Conservation (phyloP, 768 basidiomycete species). For the Tylopilus sp. region DNA sequence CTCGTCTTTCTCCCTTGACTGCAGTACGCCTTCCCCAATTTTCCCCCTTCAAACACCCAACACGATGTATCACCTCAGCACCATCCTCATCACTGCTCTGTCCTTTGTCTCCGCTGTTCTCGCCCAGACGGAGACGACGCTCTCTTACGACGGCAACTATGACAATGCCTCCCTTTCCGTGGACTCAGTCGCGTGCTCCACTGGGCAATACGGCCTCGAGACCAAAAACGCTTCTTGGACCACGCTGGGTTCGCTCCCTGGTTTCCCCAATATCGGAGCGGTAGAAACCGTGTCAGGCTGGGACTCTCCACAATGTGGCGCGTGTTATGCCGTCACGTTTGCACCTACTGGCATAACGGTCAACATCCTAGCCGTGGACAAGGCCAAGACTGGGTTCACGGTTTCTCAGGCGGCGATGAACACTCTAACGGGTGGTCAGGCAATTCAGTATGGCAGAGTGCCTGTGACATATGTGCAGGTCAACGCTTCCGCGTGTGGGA, state of each 20-base stretch:
- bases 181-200: constrained; percentile 35
- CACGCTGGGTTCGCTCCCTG: constrained; percentile 36
- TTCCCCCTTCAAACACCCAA: neutral
- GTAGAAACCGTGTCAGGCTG: constrained; percentile 19
- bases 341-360: constrained; percentile 31
- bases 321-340: constrained; percentile 31
- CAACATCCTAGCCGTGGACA: constrained; percentile 55
- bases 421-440: constrained; percentile 14
- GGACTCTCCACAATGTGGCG: constrained; percentile 26
- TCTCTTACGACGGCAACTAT: constrained; percentile 38
- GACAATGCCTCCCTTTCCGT: constrained; percentile 30
- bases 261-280: constrained; percentile 38
- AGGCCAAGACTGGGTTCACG: constrained; percentile 40
- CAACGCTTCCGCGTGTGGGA: neutral
- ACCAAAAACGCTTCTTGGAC: constrained; percentile 26
- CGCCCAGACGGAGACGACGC: constrained; percentile 23
- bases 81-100: constrained; percentile 13
- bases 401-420: constrained; percentile 28
- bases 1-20: neutral
- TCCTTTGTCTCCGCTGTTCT: constrained; percentile 12
- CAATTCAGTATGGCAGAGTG: constrained; percentile 16
- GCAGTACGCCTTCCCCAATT: neutral
- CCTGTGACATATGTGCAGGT: constrained; percentile 9
- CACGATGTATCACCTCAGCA: constrained; percentile 27
- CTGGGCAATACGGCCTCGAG: constrained; percentile 36